Evolutionary conservation across 306 rosid species (phyloP).

Genomic region (Prunus campanulata): DNA sequence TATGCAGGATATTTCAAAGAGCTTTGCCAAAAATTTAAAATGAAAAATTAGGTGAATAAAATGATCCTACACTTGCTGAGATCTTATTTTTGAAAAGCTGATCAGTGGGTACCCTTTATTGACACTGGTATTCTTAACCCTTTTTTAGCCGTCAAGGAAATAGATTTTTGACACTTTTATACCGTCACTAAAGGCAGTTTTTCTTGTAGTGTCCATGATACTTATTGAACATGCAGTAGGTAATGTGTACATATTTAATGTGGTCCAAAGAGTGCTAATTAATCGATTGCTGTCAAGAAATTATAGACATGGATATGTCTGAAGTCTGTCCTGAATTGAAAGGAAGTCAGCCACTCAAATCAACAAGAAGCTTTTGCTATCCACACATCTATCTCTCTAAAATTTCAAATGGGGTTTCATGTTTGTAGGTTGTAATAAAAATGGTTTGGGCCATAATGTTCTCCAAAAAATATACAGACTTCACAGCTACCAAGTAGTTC

Average conservation of each 20-base stretch:
- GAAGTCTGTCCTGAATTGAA: neutral
- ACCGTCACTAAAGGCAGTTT: no score
- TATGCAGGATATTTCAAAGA: neutral
- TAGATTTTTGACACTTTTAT: no score
- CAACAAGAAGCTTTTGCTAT: neutral
- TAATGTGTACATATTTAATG: neutral
- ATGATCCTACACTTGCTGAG: neutral
- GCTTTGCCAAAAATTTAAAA: no score
- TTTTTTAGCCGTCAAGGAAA: no score
- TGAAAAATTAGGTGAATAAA: no score
- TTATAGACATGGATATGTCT: neutral
- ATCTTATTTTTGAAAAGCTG: neutral
- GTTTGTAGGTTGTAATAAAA: neutral
- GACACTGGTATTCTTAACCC: no score
- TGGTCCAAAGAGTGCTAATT: neutral
- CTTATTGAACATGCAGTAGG: neutral
- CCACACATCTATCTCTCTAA: neutral
- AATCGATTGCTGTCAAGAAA: neutral
- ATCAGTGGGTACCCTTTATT: no score
- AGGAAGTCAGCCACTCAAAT: neutral
- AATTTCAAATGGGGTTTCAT: neutral
- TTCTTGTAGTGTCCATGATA: no score
- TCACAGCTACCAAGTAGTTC: neutral
- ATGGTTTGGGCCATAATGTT: neutral
- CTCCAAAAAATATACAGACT: slow-evolving; percentile 1